These are phyloP conservation scores for Picocystis sp. DNA, from an alignment of 163 green algal genomes.

Conservation along the genomic window DNA sequence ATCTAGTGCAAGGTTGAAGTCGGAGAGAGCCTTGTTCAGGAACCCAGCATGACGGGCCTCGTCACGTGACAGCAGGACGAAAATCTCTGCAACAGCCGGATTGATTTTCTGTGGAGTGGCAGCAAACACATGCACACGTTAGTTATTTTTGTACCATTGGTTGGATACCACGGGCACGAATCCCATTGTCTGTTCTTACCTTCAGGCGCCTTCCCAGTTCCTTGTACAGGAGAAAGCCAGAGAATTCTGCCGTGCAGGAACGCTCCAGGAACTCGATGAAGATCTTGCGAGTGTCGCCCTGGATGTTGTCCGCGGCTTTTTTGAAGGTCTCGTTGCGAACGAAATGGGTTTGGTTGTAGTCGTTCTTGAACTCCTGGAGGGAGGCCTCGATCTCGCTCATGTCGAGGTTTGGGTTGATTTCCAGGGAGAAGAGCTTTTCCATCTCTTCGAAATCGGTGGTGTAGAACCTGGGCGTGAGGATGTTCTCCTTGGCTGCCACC, in stretches of 20 bases:
- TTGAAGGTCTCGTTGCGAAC: conserved; percentile 87
- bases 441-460: conserved; percentile 33
- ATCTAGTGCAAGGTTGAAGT: conserved; percentile 89
- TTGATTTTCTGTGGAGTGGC: conserved; percentile 36
- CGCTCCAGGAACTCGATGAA: conserved; percentile 99
- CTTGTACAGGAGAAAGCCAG: conserved; percentile 97
- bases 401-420: conserved; percentile 72
- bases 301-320: conserved; percentile 28
- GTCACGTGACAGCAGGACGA: conserved; percentile 88
- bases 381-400: conserved; percentile 60
- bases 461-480: conserved; percentile 74
- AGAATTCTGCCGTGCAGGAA: conserved; percentile 96
- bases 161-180: no score
- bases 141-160: no score
- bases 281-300: conserved; percentile 74
- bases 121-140: no score
- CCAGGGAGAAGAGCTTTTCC: conserved; percentile 8
- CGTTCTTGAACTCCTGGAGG: conserved; percentile 75
- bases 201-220: conserved; percentile 34
- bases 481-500: conserved; percentile 40
- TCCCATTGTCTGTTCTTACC: neutral
- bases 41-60: conserved; percentile 95
- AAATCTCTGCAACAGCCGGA: conserved; percentile 86
- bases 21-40: conserved; percentile 80
- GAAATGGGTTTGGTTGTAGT: conserved; percentile 99